Conservation (phyloP, 441 rosid genomes). For the Cnidoscolus chayamansa region DNA sequence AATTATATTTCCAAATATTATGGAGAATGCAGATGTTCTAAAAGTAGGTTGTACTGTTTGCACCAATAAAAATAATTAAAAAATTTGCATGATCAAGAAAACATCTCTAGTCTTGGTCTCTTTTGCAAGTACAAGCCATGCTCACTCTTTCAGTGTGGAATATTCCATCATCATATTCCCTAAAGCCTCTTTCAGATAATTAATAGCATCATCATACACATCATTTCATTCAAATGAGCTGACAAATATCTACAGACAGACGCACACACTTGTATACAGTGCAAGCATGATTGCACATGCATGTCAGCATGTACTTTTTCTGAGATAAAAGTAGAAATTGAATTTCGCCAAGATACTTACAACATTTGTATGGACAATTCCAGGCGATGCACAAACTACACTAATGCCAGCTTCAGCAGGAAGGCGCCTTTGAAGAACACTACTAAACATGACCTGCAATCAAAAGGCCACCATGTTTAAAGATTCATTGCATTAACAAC, state of each 20-base stretch:
- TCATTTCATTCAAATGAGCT: background rate
- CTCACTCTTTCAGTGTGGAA: background rate
- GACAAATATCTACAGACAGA: too few species aligned
- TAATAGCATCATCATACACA: background rate
- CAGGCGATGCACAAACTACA: conserved; percentile 82
- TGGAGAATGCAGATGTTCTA: background rate
- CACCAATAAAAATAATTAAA: background rate
- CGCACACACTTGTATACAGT: background rate
- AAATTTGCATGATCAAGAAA: background rate
- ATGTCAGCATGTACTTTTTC: background rate
- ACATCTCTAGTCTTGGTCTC: background rate
- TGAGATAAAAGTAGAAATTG: background rate
- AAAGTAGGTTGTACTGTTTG: background rate
- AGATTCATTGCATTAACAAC: conserved; percentile 12
- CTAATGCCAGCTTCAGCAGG: conserved; percentile 93
- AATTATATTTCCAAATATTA: background rate
- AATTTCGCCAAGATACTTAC: conserved; percentile 47
- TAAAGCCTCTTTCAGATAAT: background rate
- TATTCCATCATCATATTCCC: background rate
- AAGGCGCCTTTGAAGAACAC: conserved; percentile 71
- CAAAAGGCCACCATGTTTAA: conserved; percentile 19
- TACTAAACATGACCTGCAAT: conserved; percentile 91
- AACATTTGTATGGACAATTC: conserved; percentile 86
- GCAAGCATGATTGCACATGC: background rate
- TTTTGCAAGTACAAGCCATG: conserved; percentile 2